Evolutionary conservation across 2,329 filamentous ascomycete species (phyloP).

Genomic region (Mycogone perniciosa): DNA sequence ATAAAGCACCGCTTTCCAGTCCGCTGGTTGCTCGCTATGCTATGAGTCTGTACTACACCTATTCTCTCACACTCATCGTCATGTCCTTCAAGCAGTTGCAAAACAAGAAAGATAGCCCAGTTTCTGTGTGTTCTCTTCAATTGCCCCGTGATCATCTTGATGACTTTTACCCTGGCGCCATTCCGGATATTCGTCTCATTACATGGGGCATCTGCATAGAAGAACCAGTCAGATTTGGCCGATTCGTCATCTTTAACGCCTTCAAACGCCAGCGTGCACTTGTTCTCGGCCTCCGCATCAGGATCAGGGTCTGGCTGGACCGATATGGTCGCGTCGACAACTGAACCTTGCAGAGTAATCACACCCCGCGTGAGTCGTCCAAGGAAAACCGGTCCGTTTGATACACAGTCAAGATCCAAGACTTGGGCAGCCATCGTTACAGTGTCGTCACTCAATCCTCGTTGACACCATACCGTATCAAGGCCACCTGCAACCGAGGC

Average conservation of each 20-base stretch:
- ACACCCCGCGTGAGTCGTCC: constrained; percentile 8
- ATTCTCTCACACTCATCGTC: neutral
- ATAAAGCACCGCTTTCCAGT: too few species aligned
- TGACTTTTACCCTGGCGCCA: neutral
- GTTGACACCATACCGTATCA: constrained; percentile 12
- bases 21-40: too few species aligned
- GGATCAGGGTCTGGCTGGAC: neutral
- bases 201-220: neutral
- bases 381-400: constrained; percentile 10
- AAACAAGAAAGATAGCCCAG: neutral
- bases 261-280: neutral
- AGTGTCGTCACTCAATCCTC: constrained; percentile 5
- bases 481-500: constrained; percentile 13
- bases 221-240: neutral
- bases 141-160: constrained; percentile 9
- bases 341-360: neutral
- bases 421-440: constrained; percentile 3
- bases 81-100: neutral
- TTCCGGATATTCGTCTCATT: neutral
- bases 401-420: constrained; percentile 10
- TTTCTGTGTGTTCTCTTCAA: neutral
- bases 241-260: neutral
- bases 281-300: neutral
- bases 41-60: neutral
- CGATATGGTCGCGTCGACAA: neutral